Percentiles rank a stretch among this genome's conserved stretches.
Conservation (phyloP, 1,139 yeast genomes). For the Meyerozyma elateridarum region DNA sequence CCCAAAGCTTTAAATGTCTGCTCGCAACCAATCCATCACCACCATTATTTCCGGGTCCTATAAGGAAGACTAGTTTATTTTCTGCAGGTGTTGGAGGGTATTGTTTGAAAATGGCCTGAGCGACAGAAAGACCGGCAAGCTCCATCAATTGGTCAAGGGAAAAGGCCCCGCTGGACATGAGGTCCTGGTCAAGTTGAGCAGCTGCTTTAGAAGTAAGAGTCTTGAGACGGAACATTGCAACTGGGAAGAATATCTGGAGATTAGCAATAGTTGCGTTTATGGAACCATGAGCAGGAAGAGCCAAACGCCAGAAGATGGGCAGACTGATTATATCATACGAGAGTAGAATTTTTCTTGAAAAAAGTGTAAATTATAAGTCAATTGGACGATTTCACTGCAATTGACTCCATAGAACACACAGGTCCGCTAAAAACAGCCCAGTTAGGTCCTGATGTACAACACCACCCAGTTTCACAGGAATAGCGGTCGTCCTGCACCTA, state of each 20-base stretch:
- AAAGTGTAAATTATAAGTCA: no score
- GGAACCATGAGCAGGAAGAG: no score
- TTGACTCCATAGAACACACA: no score
- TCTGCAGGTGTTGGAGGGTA: slow-evolving; percentile 50
- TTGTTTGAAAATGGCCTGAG: slow-evolving; percentile 70
- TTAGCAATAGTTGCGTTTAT: no score
- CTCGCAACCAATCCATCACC: slow-evolving; percentile 98
- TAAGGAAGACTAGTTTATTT: slow-evolving; percentile 55
- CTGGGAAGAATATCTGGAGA: no score
- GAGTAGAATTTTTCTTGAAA: no score
- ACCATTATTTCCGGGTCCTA: slow-evolving; percentile 96
- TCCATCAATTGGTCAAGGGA: slow-evolving; percentile 83
- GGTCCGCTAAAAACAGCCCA: no score
- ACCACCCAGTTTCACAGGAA: no score
- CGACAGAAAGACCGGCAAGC: slow-evolving; percentile 90
- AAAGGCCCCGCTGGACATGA: slow-evolving; percentile 82
- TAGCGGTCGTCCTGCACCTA: neutral
- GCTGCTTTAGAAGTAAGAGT: slow-evolving; percentile 66
- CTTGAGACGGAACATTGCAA: slow-evolving; percentile 18
- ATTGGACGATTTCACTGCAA: no score
- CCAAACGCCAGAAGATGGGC: no score
- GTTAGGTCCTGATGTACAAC: no score
- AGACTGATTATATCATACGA: no score
- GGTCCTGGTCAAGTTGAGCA: slow-evolving; percentile 72
- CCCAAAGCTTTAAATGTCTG: slow-evolving; percentile 78